A percentile compares a stretch with the other conserved stretches of the same genome.
Evolutionary conservation across 2,329 filamentous ascomycete species (phyloP).

Genomic region (Monilinia laxa): DNA sequence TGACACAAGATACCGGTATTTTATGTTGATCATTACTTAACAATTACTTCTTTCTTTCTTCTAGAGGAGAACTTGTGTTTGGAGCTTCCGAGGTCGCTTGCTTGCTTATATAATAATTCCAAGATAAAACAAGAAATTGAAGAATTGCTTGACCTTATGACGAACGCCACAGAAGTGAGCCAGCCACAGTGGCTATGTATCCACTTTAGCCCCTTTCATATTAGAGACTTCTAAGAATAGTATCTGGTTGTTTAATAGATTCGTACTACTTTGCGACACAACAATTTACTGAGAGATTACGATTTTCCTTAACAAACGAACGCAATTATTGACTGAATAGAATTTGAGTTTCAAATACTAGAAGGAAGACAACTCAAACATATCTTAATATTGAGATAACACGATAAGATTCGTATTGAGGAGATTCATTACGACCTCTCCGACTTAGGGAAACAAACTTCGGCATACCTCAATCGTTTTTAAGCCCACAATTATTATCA

Average conservation of each 20-base stretch:
- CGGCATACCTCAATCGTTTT: background rate
- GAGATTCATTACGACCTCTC: background rate
- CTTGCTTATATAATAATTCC: background rate
- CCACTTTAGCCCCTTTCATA: slow-evolving; percentile 8
- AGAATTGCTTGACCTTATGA: too few species aligned
- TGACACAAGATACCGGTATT: too few species aligned
- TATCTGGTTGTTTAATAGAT: background rate
- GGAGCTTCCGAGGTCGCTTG: too few species aligned
- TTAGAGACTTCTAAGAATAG: slow-evolving; percentile 6
- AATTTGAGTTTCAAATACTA: background rate
- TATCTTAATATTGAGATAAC: background rate
- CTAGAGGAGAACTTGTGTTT: too few species aligned
- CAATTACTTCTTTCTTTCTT: too few species aligned
- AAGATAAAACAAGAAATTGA: too few species aligned
- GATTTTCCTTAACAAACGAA: slow-evolving; percentile 10
- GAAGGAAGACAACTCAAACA: background rate
- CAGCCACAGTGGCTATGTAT: background rate
- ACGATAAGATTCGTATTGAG: background rate
- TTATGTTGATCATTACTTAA: too few species aligned
- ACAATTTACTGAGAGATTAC: slow-evolving; percentile 5
- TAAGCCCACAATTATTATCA: background rate
- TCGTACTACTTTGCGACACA: slow-evolving; percentile 2
- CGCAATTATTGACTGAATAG: background rate
- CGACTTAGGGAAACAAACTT: background rate
- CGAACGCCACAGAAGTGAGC: background rate